A percentile compares a stretch with the other conserved stretches of the same genome.
Conservation (phyloP, 345 rosid species). For the Citrus hindsii region DNA sequence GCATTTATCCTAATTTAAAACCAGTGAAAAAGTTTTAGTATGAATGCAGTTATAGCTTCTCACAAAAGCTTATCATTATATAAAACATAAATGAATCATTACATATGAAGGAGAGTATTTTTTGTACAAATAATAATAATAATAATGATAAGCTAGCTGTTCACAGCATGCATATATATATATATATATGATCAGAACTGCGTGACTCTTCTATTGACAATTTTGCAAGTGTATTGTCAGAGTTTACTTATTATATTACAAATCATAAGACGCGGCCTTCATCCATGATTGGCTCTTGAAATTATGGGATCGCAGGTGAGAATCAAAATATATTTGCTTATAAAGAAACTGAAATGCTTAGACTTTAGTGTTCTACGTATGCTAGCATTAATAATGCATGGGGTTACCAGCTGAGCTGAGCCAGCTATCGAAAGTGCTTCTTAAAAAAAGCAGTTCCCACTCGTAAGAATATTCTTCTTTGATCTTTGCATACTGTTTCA, state of each 20-base stretch:
- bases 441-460: not conserved
- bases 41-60: too few species aligned
- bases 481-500: too few species aligned
- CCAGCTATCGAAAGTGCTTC: not conserved
- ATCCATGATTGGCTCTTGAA: not conserved
- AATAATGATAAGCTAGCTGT: not conserved
- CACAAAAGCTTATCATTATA: too few species aligned
- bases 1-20: too few species aligned
- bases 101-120: not conserved
- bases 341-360: too few species aligned
- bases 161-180: not conserved
- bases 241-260: not conserved
- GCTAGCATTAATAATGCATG: not conserved
- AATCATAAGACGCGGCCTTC: not conserved
- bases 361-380: too few species aligned
- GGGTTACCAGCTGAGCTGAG: not conserved
- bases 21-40: too few species aligned
- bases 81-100: too few species aligned
- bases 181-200: too few species aligned
- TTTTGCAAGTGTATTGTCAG: not conserved
- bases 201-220: not conserved
- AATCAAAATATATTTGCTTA: not conserved
- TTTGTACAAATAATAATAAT: not conserved
- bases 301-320: not conserved
- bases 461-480: too few species aligned